These are phyloP conservation scores for Tuber melanosporum DNA, from an alignment of 495 filamentous ascomycete genomes.

Conservation along the genomic window DNA sequence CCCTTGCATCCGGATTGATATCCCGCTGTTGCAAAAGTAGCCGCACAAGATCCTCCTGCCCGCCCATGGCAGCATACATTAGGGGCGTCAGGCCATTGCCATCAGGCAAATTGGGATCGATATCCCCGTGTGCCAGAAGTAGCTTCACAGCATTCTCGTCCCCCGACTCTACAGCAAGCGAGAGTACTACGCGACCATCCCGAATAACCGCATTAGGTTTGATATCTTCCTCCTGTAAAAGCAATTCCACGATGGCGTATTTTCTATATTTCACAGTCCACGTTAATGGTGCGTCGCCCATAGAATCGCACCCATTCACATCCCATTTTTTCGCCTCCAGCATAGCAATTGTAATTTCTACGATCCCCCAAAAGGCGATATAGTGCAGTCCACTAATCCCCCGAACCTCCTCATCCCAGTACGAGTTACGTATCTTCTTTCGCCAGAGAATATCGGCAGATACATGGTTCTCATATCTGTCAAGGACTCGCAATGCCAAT, in stretches of 20 bases:
- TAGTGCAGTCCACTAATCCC: not conserved
- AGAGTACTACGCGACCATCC: not conserved
- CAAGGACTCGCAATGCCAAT: not conserved
- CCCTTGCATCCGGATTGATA: too few relatives aligned
- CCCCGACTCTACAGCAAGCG: not conserved
- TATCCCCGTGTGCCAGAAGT: not conserved
- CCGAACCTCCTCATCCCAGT: not conserved
- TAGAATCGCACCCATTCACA: not conserved
- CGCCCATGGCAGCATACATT: too few relatives aligned
- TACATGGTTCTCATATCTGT: not conserved
- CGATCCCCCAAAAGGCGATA: not conserved
- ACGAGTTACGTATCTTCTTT: not conserved
- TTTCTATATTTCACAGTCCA: not conserved
- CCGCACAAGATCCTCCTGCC: too few relatives aligned
- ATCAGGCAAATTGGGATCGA: not conserved
- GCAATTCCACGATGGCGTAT: not conserved
- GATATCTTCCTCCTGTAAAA: not conserved
- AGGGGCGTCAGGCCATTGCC: too few relatives aligned
- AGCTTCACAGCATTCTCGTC: not conserved
- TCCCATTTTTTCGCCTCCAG: not conserved
- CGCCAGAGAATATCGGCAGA: not conserved
- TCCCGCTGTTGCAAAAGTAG: too few relatives aligned
- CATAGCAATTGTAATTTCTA: not conserved
- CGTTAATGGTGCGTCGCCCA: not conserved
- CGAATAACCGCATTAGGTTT: not conserved